Evolutionary conservation across 768 basidiomycete species (phyloP), one percentile per base, ranked within the genome.

Genomic region (Pulveroboletus sp.): DNA sequence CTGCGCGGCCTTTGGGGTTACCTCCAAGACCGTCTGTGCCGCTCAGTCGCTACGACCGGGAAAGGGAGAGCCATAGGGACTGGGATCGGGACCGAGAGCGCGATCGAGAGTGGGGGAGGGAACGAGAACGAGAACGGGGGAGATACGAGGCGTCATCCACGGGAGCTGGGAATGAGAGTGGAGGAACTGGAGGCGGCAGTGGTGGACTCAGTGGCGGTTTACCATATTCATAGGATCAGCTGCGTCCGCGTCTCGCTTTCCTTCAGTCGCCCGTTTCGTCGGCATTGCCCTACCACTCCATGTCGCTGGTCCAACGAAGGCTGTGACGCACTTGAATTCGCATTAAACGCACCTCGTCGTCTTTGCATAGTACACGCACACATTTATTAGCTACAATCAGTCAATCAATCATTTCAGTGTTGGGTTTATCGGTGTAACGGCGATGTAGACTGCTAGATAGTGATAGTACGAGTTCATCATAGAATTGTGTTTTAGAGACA

Each of bases 181-280:
- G 50, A 32, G 50, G 41, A 18, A 49, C 38, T 12, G 57, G 42
- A 7, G 42, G 45, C 8, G 44, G 46, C 2, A 41, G 43, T 21
- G 56, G 53, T 15, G 51, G 60, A 18, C 49, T 57, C 35, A 55
- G 50, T 21, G 64, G 57, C 7, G 65, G 56, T 12, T 50, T 66
- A n/a, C 65, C 67, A 6, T 69, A 68, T 27, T 68, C 67, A 43
- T 69, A 59, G 40, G 33, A 39, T 12, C 51, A 21, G 44, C 51
- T 46, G 40, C 40, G 39, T 30, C 11, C 21, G 24, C 21, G 18
- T 7, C 6, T 35, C 7, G 6, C 7, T 15, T 21, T 28, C 37
- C 24, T 0, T 15, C 10, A 30, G 17, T 43, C 41, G 8, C 28
- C 43, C 14, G 3, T 44, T 8, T 8, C 15, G n/a, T 39, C n/a